Evolutionary conservation across 2,329 filamentous ascomycete genomes (phyloP), one percentile per base, ranked within the genome.

Genomic region (Emergomyces orientalis): DNA sequence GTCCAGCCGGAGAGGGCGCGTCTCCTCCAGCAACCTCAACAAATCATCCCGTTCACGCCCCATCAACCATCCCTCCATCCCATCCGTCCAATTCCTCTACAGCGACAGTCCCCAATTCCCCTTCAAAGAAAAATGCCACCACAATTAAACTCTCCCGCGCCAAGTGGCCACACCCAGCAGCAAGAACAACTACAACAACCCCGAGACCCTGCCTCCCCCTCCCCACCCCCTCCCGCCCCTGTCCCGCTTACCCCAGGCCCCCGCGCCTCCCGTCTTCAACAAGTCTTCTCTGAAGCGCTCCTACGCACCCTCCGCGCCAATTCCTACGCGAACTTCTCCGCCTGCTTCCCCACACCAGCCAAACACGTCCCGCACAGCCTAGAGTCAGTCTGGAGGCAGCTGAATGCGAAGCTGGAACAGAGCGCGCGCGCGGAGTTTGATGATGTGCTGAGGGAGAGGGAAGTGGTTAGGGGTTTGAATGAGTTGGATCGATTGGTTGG

Each of bases 321-420:
- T 72, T 84, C 80, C 11, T 82, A 85, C 70, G 75, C 77, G 58
- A 86, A 86, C 68, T 88, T 87, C 71, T 79, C 83, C 0, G 76
- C 82, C 30, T 88, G 85, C 68, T 87, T 87, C 66, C 85, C 85
- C 0, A 88, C 85, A 0, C 81, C 84, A 1, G 82, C 84, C 22
- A 76, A 78, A 68, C 77, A 85, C 68, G 82, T 82, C 13, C 81
- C 83, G 1, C 80, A 80, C 32, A 80, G 79, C 51, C 69, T 88
- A 63, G 80, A 84, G 68, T 77, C 78, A 3, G 76, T 88, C 27
- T 83, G 84, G 74, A 76, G 80, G 61, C 82, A 86, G 66, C 79
- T 87, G 66, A 82, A 83, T 51, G 78, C 79, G 59, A 81, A 85
- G 67, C 71, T 87, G 60, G 82, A 85, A 66, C 80, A 82, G 65